phyloP scores from a whole-genome alignment of 2,329 filamentous ascomycete genomes.

The Aspergillus sp. region DNA sequence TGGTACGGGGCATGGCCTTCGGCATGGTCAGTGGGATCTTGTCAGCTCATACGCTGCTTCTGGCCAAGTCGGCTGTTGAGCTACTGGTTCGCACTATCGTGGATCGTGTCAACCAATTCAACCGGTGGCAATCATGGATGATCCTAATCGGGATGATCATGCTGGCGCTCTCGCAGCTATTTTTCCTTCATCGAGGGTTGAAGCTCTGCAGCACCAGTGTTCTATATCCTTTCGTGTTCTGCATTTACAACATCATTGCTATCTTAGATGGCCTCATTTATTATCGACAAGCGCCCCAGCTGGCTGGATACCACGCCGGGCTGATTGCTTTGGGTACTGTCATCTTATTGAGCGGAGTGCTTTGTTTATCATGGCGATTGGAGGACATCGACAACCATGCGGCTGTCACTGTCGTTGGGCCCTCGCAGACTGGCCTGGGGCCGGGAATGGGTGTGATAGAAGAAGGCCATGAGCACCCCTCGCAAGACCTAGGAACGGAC shows the following conservation, averaged over 20 bases:
- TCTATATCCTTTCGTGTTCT: constrained; percentile 94
- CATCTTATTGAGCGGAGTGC: constrained; percentile 76
- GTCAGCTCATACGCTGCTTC: constrained; percentile 83
- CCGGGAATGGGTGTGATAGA: constrained; percentile 77
- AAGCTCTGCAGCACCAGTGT: constrained; percentile 94
- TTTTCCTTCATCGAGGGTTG: constrained; percentile 87
- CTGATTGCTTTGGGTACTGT: constrained; percentile 75
- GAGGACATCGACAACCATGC: constrained; percentile 50
- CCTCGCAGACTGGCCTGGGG: constrained; percentile 57
- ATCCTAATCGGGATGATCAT: constrained; percentile 73
- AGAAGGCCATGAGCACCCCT: constrained; percentile 28
- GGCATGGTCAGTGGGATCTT: constrained; percentile 86
- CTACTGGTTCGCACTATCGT: constrained; percentile 78
- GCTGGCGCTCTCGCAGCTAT: constrained; percentile 81
- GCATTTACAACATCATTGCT: constrained; percentile 97
- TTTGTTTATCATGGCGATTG: constrained; percentile 88
- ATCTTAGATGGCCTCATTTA: constrained; percentile 97
- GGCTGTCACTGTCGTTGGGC: constrained; percentile 41
- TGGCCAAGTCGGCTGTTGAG: constrained; percentile 95
- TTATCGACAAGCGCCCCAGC: constrained; percentile 77
- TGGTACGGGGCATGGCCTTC: constrained; percentile 76
- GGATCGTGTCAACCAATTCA: constrained; percentile 85
- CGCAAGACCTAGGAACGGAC: constrained; percentile 15
- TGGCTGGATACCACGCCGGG: constrained; percentile 63
- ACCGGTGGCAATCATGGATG: constrained; percentile 89